Percentiles rank a stretch among this genome's conserved stretches.
phyloP scores from a whole-genome alignment of 352 stramenopile genomes.

The Blastocystis sp. region DNA sequence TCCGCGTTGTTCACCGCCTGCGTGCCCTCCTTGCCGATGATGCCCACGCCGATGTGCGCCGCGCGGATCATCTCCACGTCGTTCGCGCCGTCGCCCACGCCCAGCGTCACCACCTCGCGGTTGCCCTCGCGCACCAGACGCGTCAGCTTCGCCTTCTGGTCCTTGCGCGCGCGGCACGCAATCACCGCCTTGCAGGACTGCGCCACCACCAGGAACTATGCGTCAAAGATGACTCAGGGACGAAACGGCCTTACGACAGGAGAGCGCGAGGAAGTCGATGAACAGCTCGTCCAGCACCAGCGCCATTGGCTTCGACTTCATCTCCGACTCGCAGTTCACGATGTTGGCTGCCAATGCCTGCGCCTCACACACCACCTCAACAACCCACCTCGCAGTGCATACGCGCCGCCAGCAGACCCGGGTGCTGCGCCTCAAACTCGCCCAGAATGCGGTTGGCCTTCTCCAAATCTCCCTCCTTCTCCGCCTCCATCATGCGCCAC shows the following conservation, averaged over 20 bases:
- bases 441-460: background rate
- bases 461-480: constrained; percentile 5
- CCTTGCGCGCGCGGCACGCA: constrained; percentile 84
- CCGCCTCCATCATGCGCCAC: background rate
- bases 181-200: constrained; percentile 82
- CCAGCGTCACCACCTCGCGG: constrained; percentile 74
- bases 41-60: constrained; percentile 94
- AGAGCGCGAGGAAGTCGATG: constrained; percentile 60
- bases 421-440: background rate
- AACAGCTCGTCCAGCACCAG: constrained; percentile 70
- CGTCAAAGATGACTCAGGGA: background rate
- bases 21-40: constrained; percentile 94
- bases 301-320: constrained; percentile 46
- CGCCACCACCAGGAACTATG: constrained; percentile 79
- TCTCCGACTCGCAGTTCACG: background rate
- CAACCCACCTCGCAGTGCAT: constrained; percentile 27
- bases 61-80: constrained; percentile 99
- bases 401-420: background rate
- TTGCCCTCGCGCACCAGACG: constrained; percentile 72
- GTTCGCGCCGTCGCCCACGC: constrained; percentile 96
- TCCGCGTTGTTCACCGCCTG: constrained; percentile 95
- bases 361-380: background rate
- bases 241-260: constrained; percentile 6
- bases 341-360: constrained; percentile 22
- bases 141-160: constrained; percentile 84